Conservation (phyloP, 2,329 filamentous ascomycete genomes). For the Aureobasidium namibiae region DNA sequence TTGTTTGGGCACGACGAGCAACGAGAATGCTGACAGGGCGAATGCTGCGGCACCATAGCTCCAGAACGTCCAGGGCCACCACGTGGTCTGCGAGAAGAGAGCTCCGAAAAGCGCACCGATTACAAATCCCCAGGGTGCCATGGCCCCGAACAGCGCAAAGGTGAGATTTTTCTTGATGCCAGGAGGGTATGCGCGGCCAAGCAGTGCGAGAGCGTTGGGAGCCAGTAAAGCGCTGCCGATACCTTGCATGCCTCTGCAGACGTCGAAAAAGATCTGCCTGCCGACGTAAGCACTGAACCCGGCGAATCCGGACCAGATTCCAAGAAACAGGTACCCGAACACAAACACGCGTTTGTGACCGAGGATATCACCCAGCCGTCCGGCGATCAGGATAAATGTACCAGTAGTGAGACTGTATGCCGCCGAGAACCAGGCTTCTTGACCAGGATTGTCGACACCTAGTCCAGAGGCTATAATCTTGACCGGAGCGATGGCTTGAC, state of each 20-base stretch:
- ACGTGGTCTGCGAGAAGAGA: slow-evolving; percentile 27
- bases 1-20: slow-evolving; percentile 33
- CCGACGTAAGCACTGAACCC: slow-evolving; percentile 30
- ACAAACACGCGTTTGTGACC: slow-evolving; percentile 36
- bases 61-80: slow-evolving; percentile 37
- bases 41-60: slow-evolving; percentile 32
- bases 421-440: slow-evolving; percentile 37
- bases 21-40: slow-evolving; percentile 29
- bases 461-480: slow-evolving; percentile 40
- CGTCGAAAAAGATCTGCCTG: slow-evolving; percentile 28
- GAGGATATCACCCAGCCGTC: slow-evolving; percentile 37
- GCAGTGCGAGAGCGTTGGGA: slow-evolving; percentile 31
- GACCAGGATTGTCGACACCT: slow-evolving; percentile 31
- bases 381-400: slow-evolving; percentile 38
- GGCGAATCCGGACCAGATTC: slow-evolving; percentile 32
- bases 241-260: slow-evolving; percentile 33
- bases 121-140: slow-evolving; percentile 29
- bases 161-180: slow-evolving; percentile 32
- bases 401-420: slow-evolving; percentile 37
- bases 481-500: slow-evolving; percentile 30
- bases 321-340: slow-evolving; percentile 33
- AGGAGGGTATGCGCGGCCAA: slow-evolving; percentile 27
- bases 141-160: slow-evolving; percentile 30
- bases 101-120: slow-evolving; percentile 27
- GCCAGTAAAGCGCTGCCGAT: slow-evolving; percentile 30